These are phyloP conservation scores for Starmerella floris DNA, from an alignment of 805 yeast species.

Conservation along the genomic window DNA sequence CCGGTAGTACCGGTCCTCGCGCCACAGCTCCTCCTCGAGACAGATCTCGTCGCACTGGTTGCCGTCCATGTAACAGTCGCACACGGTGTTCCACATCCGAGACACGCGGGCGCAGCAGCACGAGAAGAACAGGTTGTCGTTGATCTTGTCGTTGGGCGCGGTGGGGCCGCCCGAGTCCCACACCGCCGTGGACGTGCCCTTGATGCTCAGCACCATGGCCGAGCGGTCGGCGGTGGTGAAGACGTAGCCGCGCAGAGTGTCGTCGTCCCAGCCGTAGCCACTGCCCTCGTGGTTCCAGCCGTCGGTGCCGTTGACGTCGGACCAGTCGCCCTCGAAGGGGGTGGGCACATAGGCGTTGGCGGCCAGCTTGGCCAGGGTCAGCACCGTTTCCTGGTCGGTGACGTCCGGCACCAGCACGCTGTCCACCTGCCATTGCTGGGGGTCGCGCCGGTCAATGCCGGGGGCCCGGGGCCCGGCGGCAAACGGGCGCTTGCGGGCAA, in stretches of 20 bases:
- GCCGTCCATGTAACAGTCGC: slow-evolving; percentile 74
- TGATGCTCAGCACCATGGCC: slow-evolving; percentile 62
- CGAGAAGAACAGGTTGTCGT: slow-evolving; percentile 79
- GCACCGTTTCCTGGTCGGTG: slow-evolving; percentile 56
- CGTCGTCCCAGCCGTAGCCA: slow-evolving; percentile 75
- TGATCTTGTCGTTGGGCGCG: slow-evolving; percentile 61
- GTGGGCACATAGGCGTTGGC: slow-evolving; percentile 78
- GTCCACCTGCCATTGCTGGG: slow-evolving; percentile 7
- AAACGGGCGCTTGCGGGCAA: neutral
- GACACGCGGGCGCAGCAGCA: slow-evolving; percentile 94
- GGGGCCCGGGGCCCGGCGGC: neutral
- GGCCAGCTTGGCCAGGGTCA: slow-evolving; percentile 69
- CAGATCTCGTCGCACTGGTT: slow-evolving; percentile 76
- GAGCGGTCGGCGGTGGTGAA: slow-evolving; percentile 48
- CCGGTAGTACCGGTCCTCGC: slow-evolving; percentile 69
- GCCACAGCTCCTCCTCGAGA: slow-evolving; percentile 57
- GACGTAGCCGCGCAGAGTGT: slow-evolving; percentile 82
- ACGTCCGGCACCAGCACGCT: slow-evolving; percentile 48
- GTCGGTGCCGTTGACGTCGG: slow-evolving; percentile 38
- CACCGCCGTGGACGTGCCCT: slow-evolving; percentile 84
- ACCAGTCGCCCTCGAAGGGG: slow-evolving; percentile 77
- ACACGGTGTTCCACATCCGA: slow-evolving; percentile 85
- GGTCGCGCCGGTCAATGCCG: slow-evolving; percentile 1
- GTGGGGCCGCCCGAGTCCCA: slow-evolving; percentile 48
- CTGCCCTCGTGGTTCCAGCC: slow-evolving; percentile 41